Percentiles rank a stretch among this genome's conserved stretches.
These are phyloP conservation scores for Termitomyces bulborhizus DNA, from an alignment of 768 basidiomycete species.

Conservation along the genomic window DNA sequence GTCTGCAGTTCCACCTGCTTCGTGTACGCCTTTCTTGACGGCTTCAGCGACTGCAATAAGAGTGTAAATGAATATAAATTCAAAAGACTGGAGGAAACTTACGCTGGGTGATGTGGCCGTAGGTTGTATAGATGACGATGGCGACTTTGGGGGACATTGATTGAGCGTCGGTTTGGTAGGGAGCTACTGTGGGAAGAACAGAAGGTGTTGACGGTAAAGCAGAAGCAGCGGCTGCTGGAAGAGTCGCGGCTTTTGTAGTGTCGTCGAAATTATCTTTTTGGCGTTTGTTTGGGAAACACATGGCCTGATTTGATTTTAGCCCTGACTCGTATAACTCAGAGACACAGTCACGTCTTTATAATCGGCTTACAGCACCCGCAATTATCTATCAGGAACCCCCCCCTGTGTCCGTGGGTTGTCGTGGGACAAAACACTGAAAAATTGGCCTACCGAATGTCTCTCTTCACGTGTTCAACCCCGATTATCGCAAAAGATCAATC, in stretches of 20 bases:
- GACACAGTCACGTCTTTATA: conserved; percentile 6
- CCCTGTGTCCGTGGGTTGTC: neutral
- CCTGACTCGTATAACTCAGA: neutral
- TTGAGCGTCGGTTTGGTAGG: too few species aligned
- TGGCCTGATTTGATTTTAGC: conserved; percentile 10
- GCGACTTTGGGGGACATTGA: conserved; percentile 31
- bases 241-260: conserved; percentile 22
- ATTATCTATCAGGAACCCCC: neutral
- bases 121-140: conserved; percentile 69
- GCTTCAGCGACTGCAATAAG: conserved; percentile 50
- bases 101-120: conserved; percentile 69
- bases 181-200: too few species aligned
- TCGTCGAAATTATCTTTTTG: conserved; percentile 26
- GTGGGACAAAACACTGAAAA: conserved; percentile 2
- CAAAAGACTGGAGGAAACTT: conserved; percentile 17
- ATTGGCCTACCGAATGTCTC: too few species aligned
- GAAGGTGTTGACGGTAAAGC: too few species aligned
- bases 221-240: conserved; percentile 2
- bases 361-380: neutral
- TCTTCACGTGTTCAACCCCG: too few species aligned
- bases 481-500: too few species aligned
- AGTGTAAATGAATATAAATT: neutral
- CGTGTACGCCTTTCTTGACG: conserved; percentile 39
- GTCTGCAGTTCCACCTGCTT: conserved; percentile 41
- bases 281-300: conserved; percentile 28